Conservation (phyloP, 768 basidiomycete species). For the Suillus decipiens region DNA sequence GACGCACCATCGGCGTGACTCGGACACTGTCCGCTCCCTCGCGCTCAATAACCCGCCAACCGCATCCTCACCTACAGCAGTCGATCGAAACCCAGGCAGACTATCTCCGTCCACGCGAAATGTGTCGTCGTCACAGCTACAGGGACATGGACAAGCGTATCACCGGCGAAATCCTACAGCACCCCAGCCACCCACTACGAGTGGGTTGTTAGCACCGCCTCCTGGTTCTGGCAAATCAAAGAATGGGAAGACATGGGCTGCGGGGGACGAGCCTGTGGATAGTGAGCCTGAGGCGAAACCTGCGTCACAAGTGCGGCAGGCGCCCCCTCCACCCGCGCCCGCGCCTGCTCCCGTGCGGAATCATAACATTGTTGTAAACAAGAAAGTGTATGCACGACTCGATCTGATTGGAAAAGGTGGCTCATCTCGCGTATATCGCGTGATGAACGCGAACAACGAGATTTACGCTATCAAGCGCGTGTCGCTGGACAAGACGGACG, state of each 20-base stretch:
- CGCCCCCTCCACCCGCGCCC: conserved; percentile 37
- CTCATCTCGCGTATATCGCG: conserved; percentile 93
- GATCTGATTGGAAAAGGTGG: conserved; percentile 94
- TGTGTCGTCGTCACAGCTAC: conserved; percentile 19
- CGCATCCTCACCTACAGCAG: conserved; percentile 57
- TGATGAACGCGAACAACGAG: conserved; percentile 73
- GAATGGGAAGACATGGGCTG: conserved; percentile 47
- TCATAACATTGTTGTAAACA: conserved; percentile 54
- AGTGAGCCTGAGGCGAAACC: conserved; percentile 35
- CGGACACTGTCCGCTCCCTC: conserved; percentile 67
- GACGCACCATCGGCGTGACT: conserved; percentile 68
- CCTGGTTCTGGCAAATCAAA: conserved; percentile 23
- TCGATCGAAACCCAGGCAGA: conserved; percentile 40
- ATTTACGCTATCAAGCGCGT: conserved; percentile 94
- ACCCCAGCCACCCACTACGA: conserved; percentile 56
- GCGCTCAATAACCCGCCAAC: conserved; percentile 35
- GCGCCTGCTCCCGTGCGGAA: conserved; percentile 37
- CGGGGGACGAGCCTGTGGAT: conserved; percentile 44
- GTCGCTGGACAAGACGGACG: conserved; percentile 83
- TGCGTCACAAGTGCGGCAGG: conserved; percentile 25
- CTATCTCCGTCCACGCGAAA: conserved; percentile 33
- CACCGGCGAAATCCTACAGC: conserved; percentile 73
- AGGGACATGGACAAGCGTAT: conserved; percentile 36
- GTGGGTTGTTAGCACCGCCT: conserved; percentile 26
- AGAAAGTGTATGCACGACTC: conserved; percentile 78